Evolutionary conservation across 352 stramenopile species (phyloP).

Genomic region (Lagenidium giganteum): DNA sequence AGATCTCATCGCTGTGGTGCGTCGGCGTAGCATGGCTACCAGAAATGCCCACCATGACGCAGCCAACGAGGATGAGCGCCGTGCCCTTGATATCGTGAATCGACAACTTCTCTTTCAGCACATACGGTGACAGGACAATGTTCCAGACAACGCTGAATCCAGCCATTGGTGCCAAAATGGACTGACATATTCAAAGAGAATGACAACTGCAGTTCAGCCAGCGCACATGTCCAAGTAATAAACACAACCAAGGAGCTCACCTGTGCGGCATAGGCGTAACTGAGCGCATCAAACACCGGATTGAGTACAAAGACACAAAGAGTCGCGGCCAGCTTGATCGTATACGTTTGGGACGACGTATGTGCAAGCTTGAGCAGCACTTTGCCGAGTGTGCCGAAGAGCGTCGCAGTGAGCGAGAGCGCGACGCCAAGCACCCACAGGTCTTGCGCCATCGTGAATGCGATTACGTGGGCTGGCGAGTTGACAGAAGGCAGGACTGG

Average conservation of each 20-base stretch:
- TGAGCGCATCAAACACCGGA: conserved; percentile 82
- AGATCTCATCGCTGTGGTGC: conserved; percentile 74
- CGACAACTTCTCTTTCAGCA: conserved; percentile 76
- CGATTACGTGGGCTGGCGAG: not conserved
- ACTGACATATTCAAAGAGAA: conserved; percentile 34
- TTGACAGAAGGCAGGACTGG: not conserved
- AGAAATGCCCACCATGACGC: conserved; percentile 68
- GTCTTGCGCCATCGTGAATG: conserved; percentile 19
- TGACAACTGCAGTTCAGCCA: too few species aligned
- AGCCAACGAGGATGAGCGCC: conserved; percentile 71
- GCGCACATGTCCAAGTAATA: too few species aligned
- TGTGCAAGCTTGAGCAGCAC: conserved; percentile 85
- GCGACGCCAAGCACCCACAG: conserved; percentile 76
- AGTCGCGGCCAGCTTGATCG: conserved; percentile 61
- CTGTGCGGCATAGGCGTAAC: conserved; percentile 82
- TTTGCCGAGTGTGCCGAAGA: conserved; percentile 83
- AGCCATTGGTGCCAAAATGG: conserved; percentile 81
- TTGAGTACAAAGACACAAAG: conserved; percentile 82
- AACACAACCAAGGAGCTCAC: conserved; percentile 27
- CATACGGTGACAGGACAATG: conserved; percentile 76
- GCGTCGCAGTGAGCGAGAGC: conserved; percentile 74
- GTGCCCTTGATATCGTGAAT: conserved; percentile 67
- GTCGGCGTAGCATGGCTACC: conserved; percentile 77
- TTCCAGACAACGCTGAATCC: conserved; percentile 88
- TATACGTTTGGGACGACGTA: conserved; percentile 45